Evolutionary conservation across 495 filamentous ascomycete species (phyloP).

Genomic region (Penicillium paradoxum): DNA sequence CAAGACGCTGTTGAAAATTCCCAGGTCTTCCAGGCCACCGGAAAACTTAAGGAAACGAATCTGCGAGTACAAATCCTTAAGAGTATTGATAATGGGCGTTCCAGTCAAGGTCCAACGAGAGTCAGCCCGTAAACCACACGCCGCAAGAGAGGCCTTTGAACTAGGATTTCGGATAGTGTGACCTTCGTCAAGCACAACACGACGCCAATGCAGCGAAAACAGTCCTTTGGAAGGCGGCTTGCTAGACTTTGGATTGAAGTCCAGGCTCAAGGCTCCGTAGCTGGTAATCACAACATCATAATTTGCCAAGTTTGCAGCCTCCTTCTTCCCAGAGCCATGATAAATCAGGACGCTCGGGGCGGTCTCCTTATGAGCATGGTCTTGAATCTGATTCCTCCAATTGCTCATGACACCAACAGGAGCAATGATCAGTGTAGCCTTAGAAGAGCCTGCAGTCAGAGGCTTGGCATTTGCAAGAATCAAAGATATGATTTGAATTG

Average conservation of each 20-base stretch:
- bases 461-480: slow-evolving; percentile 58
- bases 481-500: slow-evolving; percentile 78
- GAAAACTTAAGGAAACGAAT: slow-evolving; percentile 72
- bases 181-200: slow-evolving; percentile 83
- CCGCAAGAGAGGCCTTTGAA: slow-evolving; percentile 66
- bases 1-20: slow-evolving; percentile 71
- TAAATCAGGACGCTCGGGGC: slow-evolving; percentile 66
- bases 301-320: slow-evolving; percentile 45
- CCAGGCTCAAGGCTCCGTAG: slow-evolving; percentile 58
- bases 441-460: slow-evolving; percentile 33
- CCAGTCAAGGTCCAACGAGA: slow-evolving; percentile 82
- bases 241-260: slow-evolving; percentile 35
- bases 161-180: slow-evolving; percentile 78
- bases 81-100: slow-evolving; percentile 70
- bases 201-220: slow-evolving; percentile 68
- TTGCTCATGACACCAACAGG: slow-evolving; percentile 91
- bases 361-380: slow-evolving; percentile 60
- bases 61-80: slow-evolving; percentile 79
- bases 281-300: slow-evolving; percentile 82
- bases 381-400: slow-evolving; percentile 76
- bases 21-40: slow-evolving; percentile 69
- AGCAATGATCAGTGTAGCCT: slow-evolving; percentile 72
- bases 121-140: slow-evolving; percentile 58
- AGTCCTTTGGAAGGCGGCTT: slow-evolving; percentile 41
- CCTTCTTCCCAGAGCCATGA: slow-evolving; percentile 60